Conservation (phyloP, 2,329 filamentous ascomycete species). For the Calonectria crousiana region DNA sequence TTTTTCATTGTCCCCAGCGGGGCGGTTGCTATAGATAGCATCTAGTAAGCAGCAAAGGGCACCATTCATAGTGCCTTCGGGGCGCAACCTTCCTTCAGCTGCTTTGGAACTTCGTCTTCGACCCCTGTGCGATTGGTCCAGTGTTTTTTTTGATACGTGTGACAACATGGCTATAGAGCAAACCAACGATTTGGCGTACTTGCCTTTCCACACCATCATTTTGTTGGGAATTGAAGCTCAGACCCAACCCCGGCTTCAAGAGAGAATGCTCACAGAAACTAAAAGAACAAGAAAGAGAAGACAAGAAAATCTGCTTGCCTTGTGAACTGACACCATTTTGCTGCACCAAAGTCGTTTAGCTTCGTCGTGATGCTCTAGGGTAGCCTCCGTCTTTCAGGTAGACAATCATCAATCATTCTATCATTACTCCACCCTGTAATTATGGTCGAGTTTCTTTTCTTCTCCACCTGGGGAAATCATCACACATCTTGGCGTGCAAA, state of each 20-base stretch:
- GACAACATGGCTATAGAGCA: neutral
- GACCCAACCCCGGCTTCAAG: neutral
- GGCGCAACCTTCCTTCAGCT: neutral
- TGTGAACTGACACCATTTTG: neutral
- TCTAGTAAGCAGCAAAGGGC: neutral
- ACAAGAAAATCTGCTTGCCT: neutral
- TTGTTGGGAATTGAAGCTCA: neutral
- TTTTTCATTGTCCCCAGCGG: neutral
- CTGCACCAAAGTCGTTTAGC: neutral
- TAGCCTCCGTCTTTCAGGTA: neutral
- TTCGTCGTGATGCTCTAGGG: neutral
- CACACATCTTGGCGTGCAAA: neutral
- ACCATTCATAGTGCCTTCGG: too few species aligned
- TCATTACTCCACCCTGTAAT: conserved; percentile 2
- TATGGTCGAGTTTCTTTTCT: neutral
- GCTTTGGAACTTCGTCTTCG: neutral
- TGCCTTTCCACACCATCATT: neutral
- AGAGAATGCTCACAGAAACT: neutral
- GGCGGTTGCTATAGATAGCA: neutral
- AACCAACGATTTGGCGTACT: neutral
- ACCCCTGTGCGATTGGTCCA: neutral
- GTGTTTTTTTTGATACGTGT: neutral
- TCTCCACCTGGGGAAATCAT: neutral
- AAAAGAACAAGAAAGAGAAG: neutral
- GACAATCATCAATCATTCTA: conserved; percentile 8